These are phyloP conservation scores for Rhodotorula babjevae DNA, from an alignment of 768 basidiomycete species.

Conservation along the genomic window DNA sequence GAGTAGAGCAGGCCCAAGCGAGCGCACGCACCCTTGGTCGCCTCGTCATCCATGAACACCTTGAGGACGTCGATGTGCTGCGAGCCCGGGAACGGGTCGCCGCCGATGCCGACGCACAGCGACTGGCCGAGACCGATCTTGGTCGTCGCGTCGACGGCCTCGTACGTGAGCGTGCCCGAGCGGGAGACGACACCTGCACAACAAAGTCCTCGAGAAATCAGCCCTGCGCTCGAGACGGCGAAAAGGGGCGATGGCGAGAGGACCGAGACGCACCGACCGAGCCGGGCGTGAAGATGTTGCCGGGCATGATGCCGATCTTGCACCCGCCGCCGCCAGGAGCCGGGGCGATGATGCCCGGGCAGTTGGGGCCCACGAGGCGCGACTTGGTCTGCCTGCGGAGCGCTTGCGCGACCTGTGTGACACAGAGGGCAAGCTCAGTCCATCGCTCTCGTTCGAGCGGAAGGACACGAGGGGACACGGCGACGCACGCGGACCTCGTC, in stretches of 20 bases:
- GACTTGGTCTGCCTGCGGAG: constrained; percentile 89
- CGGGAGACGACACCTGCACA: constrained; percentile 86
- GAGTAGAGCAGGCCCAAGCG: neutral
- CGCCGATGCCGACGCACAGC: constrained; percentile 93
- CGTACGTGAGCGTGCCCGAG: constrained; percentile 93
- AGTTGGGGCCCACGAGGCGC: constrained; percentile 95
- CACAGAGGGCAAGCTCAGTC: no score
- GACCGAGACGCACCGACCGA: constrained; percentile 75
- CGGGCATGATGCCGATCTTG: constrained; percentile 97
- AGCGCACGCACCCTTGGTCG: constrained; percentile 80
- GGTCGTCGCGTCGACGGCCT: constrained; percentile 86
- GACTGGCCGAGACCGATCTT: constrained; percentile 93
- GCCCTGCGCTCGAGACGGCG: no score
- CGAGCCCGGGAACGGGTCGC: constrained; percentile 93
- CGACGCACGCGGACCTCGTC: constrained; percentile 81
- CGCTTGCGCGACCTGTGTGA: constrained; percentile 77
- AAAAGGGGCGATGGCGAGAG: no score
- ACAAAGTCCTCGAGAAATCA: no score
- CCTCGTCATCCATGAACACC: constrained; percentile 88
- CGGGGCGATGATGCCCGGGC: constrained; percentile 96
- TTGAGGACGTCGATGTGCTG: constrained; percentile 94
- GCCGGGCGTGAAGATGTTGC: constrained; percentile 93
- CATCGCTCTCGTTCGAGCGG: no score
- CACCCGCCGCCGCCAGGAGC: constrained; percentile 60
- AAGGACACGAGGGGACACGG: neutral